Conservation (phyloP, 148 eudicot species). For the Rhododendron ovatum region DNA sequence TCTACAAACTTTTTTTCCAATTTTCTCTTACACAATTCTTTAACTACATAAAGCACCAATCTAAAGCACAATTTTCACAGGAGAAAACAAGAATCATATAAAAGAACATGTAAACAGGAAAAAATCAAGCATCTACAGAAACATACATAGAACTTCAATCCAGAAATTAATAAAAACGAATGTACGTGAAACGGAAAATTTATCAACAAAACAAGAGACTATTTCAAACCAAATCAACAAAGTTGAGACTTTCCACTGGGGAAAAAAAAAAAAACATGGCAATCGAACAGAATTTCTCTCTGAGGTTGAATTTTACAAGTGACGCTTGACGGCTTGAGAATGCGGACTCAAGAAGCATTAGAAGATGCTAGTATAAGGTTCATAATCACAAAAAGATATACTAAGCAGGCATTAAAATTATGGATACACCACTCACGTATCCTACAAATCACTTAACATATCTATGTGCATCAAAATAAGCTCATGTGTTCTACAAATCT, state of each 20-base stretch:
- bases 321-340: not conserved
- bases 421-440: not conserved
- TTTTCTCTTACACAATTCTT: not conserved
- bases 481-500: not conserved
- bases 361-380: not conserved
- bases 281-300: no score
- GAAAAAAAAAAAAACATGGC: no score
- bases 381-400: not conserved
- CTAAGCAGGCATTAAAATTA: not conserved
- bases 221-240: no score
- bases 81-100: not conserved
- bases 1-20: not conserved
- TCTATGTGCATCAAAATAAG: not conserved
- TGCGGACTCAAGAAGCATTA: not conserved
- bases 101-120: not conserved
- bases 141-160: not conserved
- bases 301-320: no score
- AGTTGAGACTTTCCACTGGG: no score
- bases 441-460: not conserved
- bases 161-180: not conserved
- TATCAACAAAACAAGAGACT: no score
- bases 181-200: no score
- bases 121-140: not conserved
- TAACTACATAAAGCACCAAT: not conserved
- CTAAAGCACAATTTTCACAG: not conserved